These are phyloP conservation scores for Globisporangium camurandrum DNA, from an alignment of 352 stramenopile genomes.

Conservation along the genomic window DNA sequence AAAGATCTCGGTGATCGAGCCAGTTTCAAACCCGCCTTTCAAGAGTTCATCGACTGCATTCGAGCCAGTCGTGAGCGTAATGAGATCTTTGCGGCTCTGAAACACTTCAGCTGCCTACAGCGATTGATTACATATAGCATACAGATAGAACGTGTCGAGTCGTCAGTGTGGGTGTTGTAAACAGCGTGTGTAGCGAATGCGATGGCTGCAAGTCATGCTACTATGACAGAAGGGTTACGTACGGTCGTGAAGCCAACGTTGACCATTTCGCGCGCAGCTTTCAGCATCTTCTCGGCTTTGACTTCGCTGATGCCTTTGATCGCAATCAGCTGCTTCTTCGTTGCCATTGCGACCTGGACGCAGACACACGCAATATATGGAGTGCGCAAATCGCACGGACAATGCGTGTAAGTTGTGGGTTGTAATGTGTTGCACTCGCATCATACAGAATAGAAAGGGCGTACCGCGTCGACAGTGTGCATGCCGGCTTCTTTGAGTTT, in stretches of 20 bases:
- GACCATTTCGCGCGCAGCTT: constrained; percentile 95
- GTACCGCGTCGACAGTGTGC: constrained; percentile 96
- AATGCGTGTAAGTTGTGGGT: too few species aligned
- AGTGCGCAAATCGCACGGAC: too few species aligned
- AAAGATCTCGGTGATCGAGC: constrained; percentile 97
- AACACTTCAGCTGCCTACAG: constrained; percentile 86
- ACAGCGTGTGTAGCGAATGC: too few species aligned
- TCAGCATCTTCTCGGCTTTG: constrained; percentile 98
- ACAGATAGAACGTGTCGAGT: too few species aligned
- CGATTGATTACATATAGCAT: too few species aligned
- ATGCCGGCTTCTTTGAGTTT: constrained; percentile 97
- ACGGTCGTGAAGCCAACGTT: constrained; percentile 99
- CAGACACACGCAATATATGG: too few species aligned
- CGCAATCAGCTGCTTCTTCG: constrained; percentile 93
- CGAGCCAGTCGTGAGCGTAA: constrained; percentile 91
- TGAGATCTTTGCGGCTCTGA: constrained; percentile 88
- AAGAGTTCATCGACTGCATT: constrained; percentile 87
- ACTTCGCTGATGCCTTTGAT: constrained; percentile 99
- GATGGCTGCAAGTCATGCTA: too few species aligned
- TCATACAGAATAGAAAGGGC: constrained; percentile 7
- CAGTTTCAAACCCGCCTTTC: constrained; percentile 96
- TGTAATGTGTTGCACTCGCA: too few species aligned
- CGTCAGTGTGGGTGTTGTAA: too few species aligned
- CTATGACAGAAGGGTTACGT: constrained; percentile 1
- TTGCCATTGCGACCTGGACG: constrained; percentile 91